Conservation (phyloP, 2,329 filamentous ascomycete genomes). For the Mariannaea elegans region DNA sequence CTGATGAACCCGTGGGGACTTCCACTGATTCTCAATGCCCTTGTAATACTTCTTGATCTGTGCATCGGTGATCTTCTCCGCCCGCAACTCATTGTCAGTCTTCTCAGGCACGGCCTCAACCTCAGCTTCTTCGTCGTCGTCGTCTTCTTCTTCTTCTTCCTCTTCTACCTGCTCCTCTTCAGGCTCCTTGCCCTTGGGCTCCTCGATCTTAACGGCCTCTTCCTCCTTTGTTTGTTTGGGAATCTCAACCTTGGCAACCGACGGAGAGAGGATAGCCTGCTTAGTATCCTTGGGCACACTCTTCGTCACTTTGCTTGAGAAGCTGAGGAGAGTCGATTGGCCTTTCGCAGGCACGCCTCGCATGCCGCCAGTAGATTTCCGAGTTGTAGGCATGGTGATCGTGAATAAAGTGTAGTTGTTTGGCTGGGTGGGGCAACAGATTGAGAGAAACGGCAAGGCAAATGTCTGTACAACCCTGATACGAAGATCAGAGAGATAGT, state of each 20-base stretch:
- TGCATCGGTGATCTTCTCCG: constrained; percentile 70
- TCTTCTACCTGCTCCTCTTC: constrained; percentile 36
- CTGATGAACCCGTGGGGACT: constrained; percentile 80
- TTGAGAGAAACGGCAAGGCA: constrained; percentile 1
- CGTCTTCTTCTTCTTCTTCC: constrained; percentile 39
- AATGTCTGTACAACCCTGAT: not conserved
- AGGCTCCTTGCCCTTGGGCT: constrained; percentile 27
- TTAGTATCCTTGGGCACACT: constrained; percentile 58
- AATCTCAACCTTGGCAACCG: constrained; percentile 47
- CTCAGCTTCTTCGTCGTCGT: constrained; percentile 35
- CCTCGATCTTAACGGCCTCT: constrained; percentile 25
- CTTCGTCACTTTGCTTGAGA: constrained; percentile 67
- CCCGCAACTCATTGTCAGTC: constrained; percentile 63
- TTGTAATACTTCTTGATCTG: constrained; percentile 84
- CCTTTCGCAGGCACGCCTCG: constrained; percentile 51
- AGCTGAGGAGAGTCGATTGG: constrained; percentile 64
- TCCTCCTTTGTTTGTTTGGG: constrained; percentile 31
- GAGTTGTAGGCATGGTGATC: constrained; percentile 58
- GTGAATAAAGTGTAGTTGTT: constrained; percentile 14
- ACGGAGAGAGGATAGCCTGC: constrained; percentile 49
- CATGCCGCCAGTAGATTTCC: constrained; percentile 55
- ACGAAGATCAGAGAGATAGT: not conserved
- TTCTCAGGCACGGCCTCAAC: constrained; percentile 49
- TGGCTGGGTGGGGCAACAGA: not conserved
- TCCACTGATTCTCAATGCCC: constrained; percentile 72